A percentile compares a stretch with the other conserved stretches of the same genome.
phyloP scores from a whole-genome alignment of 2,329 filamentous ascomycete genomes.

The Claviceps monticola region DNA sequence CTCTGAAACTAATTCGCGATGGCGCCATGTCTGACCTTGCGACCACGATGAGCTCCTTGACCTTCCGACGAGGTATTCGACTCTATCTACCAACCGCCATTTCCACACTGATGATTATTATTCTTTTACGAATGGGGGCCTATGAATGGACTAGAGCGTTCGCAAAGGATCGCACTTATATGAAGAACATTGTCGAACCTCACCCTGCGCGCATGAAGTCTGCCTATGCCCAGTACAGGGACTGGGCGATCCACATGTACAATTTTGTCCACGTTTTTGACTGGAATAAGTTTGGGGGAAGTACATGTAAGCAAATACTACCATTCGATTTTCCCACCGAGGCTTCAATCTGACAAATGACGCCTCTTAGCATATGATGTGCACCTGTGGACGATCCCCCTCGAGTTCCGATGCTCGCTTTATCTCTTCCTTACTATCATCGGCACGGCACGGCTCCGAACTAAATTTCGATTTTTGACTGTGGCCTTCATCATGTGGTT shows the following conservation, averaged over 20 bases:
- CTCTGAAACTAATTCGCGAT: slow-evolving; percentile 31
- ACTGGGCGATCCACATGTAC: slow-evolving; percentile 35
- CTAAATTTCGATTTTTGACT: slow-evolving; percentile 26
- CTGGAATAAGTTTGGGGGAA: slow-evolving; percentile 34
- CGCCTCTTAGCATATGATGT: slow-evolving; percentile 31
- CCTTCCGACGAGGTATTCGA: slow-evolving; percentile 37
- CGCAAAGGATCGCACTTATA: slow-evolving; percentile 25
- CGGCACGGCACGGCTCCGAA: slow-evolving; percentile 33
- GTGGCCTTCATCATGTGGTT: slow-evolving; percentile 29
- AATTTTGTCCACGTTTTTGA: slow-evolving; percentile 36
- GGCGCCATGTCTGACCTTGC: slow-evolving; percentile 26
- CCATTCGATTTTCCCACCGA: neutral
- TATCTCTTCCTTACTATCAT: slow-evolving; percentile 40
- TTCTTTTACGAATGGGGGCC: slow-evolving; percentile 29
- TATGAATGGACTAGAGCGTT: slow-evolving; percentile 37
- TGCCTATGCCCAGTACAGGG: slow-evolving; percentile 24
- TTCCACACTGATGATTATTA: slow-evolving; percentile 34
- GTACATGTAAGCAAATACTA: slow-evolving; percentile 21
- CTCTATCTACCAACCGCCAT: slow-evolving; percentile 37
- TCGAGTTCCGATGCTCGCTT: slow-evolving; percentile 45
- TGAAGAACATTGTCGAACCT: slow-evolving; percentile 35
- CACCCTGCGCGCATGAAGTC: slow-evolving; percentile 28
- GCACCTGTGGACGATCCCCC: slow-evolving; percentile 49
- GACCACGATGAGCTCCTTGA: slow-evolving; percentile 32
- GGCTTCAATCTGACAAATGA: slow-evolving; percentile 9